Percentiles rank a stretch among this genome's conserved stretches.
These are phyloP conservation scores for Echeveria elegans DNA, from an alignment of 164 flowering plant genomes.

Conservation along the genomic window DNA sequence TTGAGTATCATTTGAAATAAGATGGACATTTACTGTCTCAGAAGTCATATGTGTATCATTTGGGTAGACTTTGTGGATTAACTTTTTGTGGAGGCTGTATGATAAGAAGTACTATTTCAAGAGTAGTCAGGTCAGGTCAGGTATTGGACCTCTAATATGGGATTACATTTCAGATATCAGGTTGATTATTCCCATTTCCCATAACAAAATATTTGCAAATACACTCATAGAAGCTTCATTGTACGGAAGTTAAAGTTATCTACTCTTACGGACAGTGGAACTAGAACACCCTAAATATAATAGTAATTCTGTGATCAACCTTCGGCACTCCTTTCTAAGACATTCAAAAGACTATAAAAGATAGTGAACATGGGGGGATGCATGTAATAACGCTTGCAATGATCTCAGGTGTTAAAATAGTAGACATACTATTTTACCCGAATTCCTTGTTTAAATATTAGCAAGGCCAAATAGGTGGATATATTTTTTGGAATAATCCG, in stretches of 20 bases:
- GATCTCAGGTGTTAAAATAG: neutral
- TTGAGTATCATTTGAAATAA: too few relatives aligned
- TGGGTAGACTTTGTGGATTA: too few relatives aligned
- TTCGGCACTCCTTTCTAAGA: neutral
- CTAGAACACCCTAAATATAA: neutral
- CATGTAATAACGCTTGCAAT: neutral
- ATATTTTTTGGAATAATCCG: neutral
- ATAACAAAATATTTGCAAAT: too few relatives aligned
- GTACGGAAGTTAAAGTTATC: neutral
- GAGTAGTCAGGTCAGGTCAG: too few relatives aligned
- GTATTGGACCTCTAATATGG: too few relatives aligned
- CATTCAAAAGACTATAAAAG: neutral
- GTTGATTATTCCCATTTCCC: too few relatives aligned
- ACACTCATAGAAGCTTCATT: too few relatives aligned
- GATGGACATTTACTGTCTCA: too few relatives aligned
- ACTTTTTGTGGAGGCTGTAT: too few relatives aligned
- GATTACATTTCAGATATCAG: too few relatives aligned
- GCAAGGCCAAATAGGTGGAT: neutral
- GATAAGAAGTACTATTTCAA: too few relatives aligned
- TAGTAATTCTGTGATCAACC: neutral
- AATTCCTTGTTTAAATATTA: neutral
- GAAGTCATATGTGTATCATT: too few relatives aligned
- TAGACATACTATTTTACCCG: neutral
- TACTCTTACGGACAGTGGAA: neutral
- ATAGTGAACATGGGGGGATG: neutral